phyloP scores from a whole-genome alignment of 2,329 filamentous ascomycete species.

The Fonsecaea erecta region DNA sequence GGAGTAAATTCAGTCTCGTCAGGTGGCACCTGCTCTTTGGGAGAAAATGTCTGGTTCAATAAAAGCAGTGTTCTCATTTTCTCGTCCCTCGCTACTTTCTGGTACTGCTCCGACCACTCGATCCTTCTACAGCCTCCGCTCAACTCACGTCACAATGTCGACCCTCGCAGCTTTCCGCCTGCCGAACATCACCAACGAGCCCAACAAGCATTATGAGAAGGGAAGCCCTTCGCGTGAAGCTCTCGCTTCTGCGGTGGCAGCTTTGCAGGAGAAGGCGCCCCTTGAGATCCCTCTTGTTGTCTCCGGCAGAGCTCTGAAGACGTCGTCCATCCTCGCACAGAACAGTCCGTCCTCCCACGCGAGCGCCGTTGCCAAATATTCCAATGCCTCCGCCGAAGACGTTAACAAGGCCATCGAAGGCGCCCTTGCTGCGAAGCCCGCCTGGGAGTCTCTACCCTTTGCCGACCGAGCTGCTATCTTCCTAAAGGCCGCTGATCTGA shows the following conservation, averaged over 20 bases:
- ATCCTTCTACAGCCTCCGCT: conserved; percentile 25
- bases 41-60: conserved; percentile 28
- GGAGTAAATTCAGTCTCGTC: conserved; percentile 13
- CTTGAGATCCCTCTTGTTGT: conserved; percentile 82
- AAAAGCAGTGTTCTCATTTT: conserved; percentile 19
- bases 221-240: conserved; percentile 78
- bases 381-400: conserved; percentile 76
- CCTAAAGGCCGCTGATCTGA: conserved; percentile 90
- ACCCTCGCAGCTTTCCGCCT: conserved; percentile 85
- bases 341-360: conserved; percentile 82
- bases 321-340: conserved; percentile 69
- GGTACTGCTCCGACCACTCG: conserved; percentile 20
- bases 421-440: conserved; percentile 80
- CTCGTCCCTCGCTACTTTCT: conserved; percentile 18
- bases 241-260: conserved; percentile 73
- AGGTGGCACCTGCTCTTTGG: conserved; percentile 10
- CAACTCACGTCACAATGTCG: conserved; percentile 43
- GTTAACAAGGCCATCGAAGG: conserved; percentile 80
- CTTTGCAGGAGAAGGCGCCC: conserved; percentile 69
- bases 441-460: conserved; percentile 87
- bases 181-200: conserved; percentile 86
- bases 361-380: conserved; percentile 78
- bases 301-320: conserved; percentile 77
- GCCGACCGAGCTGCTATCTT: conserved; percentile 90
- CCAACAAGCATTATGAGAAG: conserved; percentile 92